Evolutionary conservation across 257 asterid species (phyloP).

Genomic region (Nicotiana sylvestris): DNA sequence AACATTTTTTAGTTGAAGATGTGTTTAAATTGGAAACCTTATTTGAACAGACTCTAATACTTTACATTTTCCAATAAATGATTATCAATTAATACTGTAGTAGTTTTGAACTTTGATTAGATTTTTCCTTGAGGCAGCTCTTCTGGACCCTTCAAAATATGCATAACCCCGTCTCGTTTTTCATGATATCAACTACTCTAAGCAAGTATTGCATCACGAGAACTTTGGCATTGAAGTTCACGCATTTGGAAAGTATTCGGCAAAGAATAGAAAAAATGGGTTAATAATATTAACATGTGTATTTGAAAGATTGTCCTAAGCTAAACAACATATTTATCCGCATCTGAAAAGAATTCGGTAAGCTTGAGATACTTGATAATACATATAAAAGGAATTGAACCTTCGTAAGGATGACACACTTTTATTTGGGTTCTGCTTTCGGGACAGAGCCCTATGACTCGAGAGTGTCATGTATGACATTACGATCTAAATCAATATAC

Average conservation of each 20-base stretch:
- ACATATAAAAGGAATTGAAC: no score
- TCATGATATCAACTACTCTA: neutral
- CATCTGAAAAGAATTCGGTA: no score
- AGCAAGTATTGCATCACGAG: neutral
- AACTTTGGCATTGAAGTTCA: neutral
- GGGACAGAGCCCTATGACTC: no score
- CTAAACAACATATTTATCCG: no score
- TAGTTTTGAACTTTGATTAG: neutral
- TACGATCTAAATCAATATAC: no score
- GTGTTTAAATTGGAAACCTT: neutral
- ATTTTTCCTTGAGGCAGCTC: neutral
- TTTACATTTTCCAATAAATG: neutral
- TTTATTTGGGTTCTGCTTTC: no score
- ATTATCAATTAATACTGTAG: neutral
- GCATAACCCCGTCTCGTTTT: neutral
- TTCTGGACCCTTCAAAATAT: neutral
- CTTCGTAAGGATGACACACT: no score
- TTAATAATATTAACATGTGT: no score
- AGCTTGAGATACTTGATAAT: no score
- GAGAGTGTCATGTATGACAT: no score
- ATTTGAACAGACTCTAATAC: neutral
- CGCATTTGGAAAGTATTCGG: neutral
- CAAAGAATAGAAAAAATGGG: no score
- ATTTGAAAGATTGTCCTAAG: no score
- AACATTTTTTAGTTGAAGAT: neutral